Evolutionary conservation across 2,329 filamentous ascomycete genomes (phyloP).

Genomic region (Monilinia vaccinii-corymbosi): DNA sequence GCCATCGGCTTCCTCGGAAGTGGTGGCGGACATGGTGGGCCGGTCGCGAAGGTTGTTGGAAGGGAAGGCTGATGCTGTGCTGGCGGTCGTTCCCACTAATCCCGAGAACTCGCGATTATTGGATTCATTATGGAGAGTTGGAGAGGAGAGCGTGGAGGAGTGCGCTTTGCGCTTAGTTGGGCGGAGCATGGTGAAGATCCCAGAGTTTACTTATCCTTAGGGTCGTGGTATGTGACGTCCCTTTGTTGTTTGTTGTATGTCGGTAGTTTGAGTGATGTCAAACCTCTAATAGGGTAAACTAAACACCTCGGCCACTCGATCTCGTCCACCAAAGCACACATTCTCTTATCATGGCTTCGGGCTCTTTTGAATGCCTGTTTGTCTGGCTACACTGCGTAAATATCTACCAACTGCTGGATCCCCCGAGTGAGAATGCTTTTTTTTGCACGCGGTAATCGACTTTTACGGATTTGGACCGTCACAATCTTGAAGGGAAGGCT

Average conservation of each 20-base stretch:
- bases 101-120: neutral
- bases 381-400: too few species aligned
- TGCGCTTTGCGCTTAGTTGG: slow-evolving; percentile 6
- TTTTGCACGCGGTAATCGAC: neutral
- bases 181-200: slow-evolving; percentile 5
- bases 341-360: too few species aligned
- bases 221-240: neutral
- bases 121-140: neutral
- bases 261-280: neutral
- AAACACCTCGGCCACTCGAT: too few species aligned
- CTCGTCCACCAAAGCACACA: too few species aligned
- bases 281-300: too few species aligned
- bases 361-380: too few species aligned
- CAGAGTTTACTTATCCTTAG: neutral
- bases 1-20: neutral
- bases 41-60: neutral
- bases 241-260: slow-evolving; percentile 1
- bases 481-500: neutral
- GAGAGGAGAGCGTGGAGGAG: neutral
- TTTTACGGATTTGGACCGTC: neutral
- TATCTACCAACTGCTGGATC: too few species aligned
- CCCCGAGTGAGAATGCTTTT: neutral
- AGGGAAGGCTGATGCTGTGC: neutral
- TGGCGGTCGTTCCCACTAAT: neutral
- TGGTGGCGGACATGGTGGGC: neutral